Evolutionary conservation across 495 filamentous ascomycete genomes (phyloP).

Genomic region (Penicillium malachiteum): DNA sequence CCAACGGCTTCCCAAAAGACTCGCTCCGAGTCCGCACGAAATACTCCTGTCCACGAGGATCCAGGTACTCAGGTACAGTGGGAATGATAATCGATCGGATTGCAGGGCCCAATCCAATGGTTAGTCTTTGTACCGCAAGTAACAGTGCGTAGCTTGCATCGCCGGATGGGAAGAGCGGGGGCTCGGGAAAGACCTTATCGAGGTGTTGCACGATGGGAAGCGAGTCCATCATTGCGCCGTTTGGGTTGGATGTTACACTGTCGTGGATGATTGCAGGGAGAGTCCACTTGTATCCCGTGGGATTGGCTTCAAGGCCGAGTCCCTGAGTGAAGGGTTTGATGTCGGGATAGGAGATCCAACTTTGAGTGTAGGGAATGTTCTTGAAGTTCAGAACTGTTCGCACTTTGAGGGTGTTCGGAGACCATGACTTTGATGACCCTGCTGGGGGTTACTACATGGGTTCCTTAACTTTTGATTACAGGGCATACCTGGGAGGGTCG

Average conservation of each 20-base stretch:
- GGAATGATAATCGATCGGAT: constrained; percentile 19
- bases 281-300: constrained; percentile 28
- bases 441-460: constrained; percentile 4
- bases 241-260: constrained; percentile 23
- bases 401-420: constrained; percentile 39
- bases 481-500: constrained; percentile 30
- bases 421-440: constrained; percentile 41
- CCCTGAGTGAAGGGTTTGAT: constrained; percentile 33
- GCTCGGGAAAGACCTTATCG: constrained; percentile 33
- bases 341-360: constrained; percentile 43
- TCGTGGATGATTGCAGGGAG: constrained; percentile 39
- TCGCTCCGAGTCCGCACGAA: constrained; percentile 30
- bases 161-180: constrained; percentile 32
- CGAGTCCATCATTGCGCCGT: constrained; percentile 39
- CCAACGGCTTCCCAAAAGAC: constrained; percentile 31
- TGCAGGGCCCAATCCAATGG: constrained; percentile 3
- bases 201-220: constrained; percentile 38
- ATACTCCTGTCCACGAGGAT: constrained; percentile 31
- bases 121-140: constrained; percentile 46
- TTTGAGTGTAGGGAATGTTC: constrained; percentile 40
- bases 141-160: constrained; percentile 31
- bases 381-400: constrained; percentile 44
- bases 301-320: constrained; percentile 25
- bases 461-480: background rate
- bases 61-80: constrained; percentile 22